Base-by-base conservation (phyloP, 345 rosid genomes). In the Sisymbrium altissimum region DNA sequence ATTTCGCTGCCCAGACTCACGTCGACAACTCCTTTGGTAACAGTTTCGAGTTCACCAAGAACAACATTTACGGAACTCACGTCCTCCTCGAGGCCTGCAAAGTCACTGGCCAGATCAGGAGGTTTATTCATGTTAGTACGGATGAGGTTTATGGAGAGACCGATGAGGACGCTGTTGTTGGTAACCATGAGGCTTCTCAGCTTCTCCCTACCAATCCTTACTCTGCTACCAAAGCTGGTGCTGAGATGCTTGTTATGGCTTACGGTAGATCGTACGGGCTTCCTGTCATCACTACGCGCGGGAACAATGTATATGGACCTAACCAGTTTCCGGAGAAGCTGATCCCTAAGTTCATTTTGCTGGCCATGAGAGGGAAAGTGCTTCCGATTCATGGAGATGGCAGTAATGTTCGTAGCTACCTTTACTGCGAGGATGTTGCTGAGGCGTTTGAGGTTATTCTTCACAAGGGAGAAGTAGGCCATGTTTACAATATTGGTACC, bases 161-260 rank as follows among this genome's bases (percentile, higher is more conserved):
- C 0, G 94, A 90, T 68, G 94, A 90, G 78, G 94, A 90, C 75
- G 97, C 97, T 8, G 83, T 85, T 43, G 94, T 88, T 39, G 97
- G 93, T 70, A 90, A 90, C 72, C 88, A 86, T 19, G 96, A 90
- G 68, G 96, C 96, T 57, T 90, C 96, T 4, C 92, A 90, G 68
- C 89, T 90, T 54, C 88, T 88, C 9, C 97, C 97, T 0, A 90
- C 97, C 2, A 90, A 90, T 59, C 97, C 97, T 3, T 90, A 86
- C 81, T 88, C 96, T 57, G 91, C 96, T 4, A 87, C 96, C 1
- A 89, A 89, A 77, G 96, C 91, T 68, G 92, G 92, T 15, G 93
- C 92, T 3, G 92, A 90, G 67, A 90, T 90, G 97, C 97, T 90
- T 74, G 97, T 90, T 70, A 88, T 90, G 97, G 94, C 94, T 17